phyloP scores from a whole-genome alignment of 2,329 filamentous ascomycete genomes.

The Talaromyces sp. region DNA sequence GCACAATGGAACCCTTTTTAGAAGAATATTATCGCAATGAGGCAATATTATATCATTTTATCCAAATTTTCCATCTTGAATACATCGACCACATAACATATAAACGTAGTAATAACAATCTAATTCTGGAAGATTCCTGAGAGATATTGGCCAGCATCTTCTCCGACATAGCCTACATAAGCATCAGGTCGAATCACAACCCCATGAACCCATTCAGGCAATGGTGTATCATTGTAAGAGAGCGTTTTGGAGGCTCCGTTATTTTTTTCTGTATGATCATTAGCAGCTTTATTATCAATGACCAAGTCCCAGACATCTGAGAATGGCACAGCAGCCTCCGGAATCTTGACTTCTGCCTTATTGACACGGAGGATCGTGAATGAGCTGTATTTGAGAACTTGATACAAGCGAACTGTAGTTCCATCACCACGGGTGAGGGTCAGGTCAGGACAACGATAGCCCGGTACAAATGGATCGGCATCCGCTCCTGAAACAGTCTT shows the following conservation, averaged over 20 bases:
- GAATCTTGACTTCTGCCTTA: not conserved
- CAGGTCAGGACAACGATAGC: constrained; percentile 8
- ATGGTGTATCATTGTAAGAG: not conserved
- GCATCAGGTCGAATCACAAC: constrained; percentile 11
- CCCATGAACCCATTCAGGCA: constrained; percentile 1
- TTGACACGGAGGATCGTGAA: not conserved
- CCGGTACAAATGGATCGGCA: not conserved
- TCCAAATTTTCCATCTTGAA: not conserved
- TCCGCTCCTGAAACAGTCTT: not conserved
- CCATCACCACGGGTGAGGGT: not conserved
- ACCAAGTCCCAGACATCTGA: not conserved
- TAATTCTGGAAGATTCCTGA: constrained; percentile 8
- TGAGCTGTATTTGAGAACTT: not conserved
- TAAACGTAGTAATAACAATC: not conserved
- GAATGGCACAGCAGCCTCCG: not conserved
- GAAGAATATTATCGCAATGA: not conserved
- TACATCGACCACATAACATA: not conserved
- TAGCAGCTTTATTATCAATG: not conserved
- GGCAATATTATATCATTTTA: not conserved
- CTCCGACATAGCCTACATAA: constrained; percentile 12
- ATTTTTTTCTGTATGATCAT: not conserved
- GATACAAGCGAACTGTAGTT: not conserved
- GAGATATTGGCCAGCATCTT: constrained; percentile 8
- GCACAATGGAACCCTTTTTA: not conserved
- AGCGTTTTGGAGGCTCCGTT: not conserved